Percentiles rank a stretch among this genome's conserved stretches.
Evolutionary conservation across 106 monocot species (phyloP).

Genomic region (Alisma plantagoaquatica): DNA sequence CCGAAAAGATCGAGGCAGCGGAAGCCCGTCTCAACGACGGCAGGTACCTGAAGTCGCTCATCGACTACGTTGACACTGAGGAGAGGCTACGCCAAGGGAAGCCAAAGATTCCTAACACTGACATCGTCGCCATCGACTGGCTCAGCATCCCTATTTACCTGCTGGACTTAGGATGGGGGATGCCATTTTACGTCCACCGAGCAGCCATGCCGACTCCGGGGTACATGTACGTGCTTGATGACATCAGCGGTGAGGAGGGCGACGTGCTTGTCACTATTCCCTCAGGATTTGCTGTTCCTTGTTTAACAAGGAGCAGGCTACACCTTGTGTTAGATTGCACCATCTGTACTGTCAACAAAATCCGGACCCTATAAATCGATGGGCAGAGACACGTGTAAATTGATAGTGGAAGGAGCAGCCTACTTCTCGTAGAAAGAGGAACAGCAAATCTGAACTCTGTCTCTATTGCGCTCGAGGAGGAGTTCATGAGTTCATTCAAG

Average conservation of each 20-base stretch:
- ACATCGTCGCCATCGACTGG: slow-evolving; percentile 33
- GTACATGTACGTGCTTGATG: slow-evolving; percentile 15
- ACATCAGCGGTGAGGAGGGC: slow-evolving; percentile 4
- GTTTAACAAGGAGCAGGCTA: too few species aligned
- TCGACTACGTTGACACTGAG: slow-evolving; percentile 31
- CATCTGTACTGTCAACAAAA: too few species aligned
- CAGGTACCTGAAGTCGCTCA: slow-evolving; percentile 20
- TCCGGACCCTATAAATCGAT: too few species aligned
- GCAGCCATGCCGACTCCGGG: slow-evolving; percentile 18
- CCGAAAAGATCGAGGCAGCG: slow-evolving; percentile 8
- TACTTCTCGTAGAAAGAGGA: too few species aligned
- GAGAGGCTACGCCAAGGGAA: slow-evolving; percentile 6
- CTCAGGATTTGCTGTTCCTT: too few species aligned
- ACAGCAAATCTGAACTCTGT: too few species aligned
- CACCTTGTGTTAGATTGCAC: too few species aligned
- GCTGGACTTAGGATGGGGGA: slow-evolving; percentile 49
- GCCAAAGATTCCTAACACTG: background rate
- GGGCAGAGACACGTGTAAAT: too few species aligned
- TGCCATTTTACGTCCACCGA: slow-evolving; percentile 18
- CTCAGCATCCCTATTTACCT: slow-evolving; percentile 17
- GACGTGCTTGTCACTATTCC: slow-evolving; percentile 15
- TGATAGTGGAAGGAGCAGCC: too few species aligned
- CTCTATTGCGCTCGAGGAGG: slow-evolving; percentile 28
- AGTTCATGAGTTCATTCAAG: slow-evolving; percentile 22
- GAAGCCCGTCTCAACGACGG: slow-evolving; percentile 7